Evolutionary conservation across 2,329 filamentous ascomycete species (phyloP).

Genomic region (Talaromyces islandicus): DNA sequence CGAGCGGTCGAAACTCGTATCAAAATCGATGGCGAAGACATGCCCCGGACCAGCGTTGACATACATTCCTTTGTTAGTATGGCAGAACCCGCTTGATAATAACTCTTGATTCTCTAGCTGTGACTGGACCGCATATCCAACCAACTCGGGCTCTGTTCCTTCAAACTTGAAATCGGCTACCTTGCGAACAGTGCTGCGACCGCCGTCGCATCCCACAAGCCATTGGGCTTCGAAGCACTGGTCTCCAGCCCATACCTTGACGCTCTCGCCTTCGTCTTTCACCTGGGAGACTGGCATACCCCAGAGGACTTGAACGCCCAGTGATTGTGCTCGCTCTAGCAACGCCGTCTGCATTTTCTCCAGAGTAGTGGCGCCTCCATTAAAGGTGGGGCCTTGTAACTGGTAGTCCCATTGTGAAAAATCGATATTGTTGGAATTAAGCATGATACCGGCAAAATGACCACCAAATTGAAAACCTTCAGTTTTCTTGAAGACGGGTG

Average conservation of each 20-base stretch:
- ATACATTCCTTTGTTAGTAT: slow-evolving; percentile 7
- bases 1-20: slow-evolving; percentile 3
- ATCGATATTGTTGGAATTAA: slow-evolving; percentile 16
- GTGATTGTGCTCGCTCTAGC: neutral
- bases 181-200: slow-evolving; percentile 34
- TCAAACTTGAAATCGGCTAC: slow-evolving; percentile 31
- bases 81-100: slow-evolving; percentile 1
- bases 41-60: slow-evolving; percentile 1
- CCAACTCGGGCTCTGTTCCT: slow-evolving; percentile 33
- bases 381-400: neutral
- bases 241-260: neutral
- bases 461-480: slow-evolving; percentile 26
- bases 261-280: neutral
- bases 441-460: slow-evolving; percentile 21
- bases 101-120: slow-evolving; percentile 24
- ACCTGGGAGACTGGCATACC: neutral
- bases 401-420: slow-evolving; percentile 8
- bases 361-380: slow-evolving; percentile 8
- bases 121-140: slow-evolving; percentile 28
- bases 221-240: slow-evolving; percentile 16
- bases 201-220: slow-evolving; percentile 42
- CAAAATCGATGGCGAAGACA: slow-evolving; percentile 5
- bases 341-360: neutral
- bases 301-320: neutral
- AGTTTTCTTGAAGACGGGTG: slow-evolving; percentile 10